Evolutionary conservation across 2,329 filamentous ascomycete genomes (phyloP).

Genomic region (Zymoseptoria pseudotritici): DNA sequence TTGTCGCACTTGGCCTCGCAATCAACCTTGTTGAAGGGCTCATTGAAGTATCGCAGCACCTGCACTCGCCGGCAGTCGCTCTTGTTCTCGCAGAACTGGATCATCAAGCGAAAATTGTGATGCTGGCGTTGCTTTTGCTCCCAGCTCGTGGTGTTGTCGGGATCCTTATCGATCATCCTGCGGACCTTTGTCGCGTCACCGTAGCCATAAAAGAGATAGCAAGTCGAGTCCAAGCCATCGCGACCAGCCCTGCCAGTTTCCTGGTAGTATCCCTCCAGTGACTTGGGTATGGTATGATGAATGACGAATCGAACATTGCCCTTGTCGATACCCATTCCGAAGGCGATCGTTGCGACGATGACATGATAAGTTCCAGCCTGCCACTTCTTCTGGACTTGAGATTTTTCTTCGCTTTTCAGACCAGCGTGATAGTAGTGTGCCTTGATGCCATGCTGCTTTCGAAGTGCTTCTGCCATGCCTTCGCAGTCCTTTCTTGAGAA

Average conservation of each 20-base stretch:
- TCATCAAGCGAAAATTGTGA: conserved; percentile 76
- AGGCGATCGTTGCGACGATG: conserved; percentile 95
- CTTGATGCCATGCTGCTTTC: conserved; percentile 54
- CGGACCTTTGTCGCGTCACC: conserved; percentile 65
- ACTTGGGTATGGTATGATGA: conserved; percentile 88
- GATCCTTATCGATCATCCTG: conserved; percentile 68
- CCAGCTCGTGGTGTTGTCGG: conserved; percentile 61
- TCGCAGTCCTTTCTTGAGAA: conserved; percentile 80
- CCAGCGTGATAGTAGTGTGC: conserved; percentile 83
- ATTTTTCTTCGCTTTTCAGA: conserved; percentile 60
- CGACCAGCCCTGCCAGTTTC: conserved; percentile 92
- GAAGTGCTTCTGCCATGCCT: conserved; percentile 63
- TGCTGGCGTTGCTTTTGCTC: conserved; percentile 79
- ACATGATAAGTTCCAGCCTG: conserved; percentile 73
- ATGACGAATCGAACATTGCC: conserved; percentile 93
- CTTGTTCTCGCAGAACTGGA: conserved; percentile 83
- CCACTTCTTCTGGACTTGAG: conserved; percentile 69
- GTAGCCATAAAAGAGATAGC: conserved; percentile 83
- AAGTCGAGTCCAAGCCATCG: conserved; percentile 79
- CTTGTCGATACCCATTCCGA: conserved; percentile 99
- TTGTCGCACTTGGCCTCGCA: conserved; percentile 82
- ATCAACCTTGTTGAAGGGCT: conserved; percentile 63
- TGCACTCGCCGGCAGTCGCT: conserved; percentile 81
- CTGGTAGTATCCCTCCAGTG: conserved; percentile 95
- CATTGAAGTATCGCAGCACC: conserved; percentile 89